Conservation (phyloP, 1,139 yeast genomes). For the Pichia sp. region DNA sequence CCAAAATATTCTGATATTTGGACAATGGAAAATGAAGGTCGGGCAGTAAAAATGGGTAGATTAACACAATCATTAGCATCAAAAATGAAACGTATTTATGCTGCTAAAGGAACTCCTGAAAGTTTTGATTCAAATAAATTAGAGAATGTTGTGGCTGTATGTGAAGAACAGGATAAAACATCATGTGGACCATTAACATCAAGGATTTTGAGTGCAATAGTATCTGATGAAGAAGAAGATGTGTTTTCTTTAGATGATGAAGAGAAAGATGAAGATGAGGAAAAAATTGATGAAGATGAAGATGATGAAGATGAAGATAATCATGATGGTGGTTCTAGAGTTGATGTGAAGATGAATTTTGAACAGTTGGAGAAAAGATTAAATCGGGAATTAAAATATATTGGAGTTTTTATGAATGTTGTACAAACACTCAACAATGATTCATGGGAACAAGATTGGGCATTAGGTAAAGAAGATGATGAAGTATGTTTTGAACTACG, state of each 20-base stretch:
- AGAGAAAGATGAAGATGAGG: neutral
- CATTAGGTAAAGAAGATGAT: constrained; percentile 81
- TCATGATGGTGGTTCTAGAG: neutral
- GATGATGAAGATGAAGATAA: constrained; percentile 1
- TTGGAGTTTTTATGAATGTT: constrained; percentile 80
- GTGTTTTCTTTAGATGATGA: neutral
- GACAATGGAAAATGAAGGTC: constrained; percentile 68
- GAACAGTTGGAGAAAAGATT: constrained; percentile 79
- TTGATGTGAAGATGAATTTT: constrained; percentile 47
- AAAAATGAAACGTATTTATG: constrained; percentile 36
- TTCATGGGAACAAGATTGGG: constrained; percentile 64
- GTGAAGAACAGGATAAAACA: constrained; percentile 61
- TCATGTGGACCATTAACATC: constrained; percentile 93
- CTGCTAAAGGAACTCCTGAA: constrained; percentile 47
- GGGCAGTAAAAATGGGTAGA: constrained; percentile 11
- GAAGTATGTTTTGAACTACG: constrained; percentile 86
- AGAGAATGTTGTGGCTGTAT: constrained; percentile 7
- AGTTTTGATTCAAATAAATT: neutral
- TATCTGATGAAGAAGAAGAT: constrained; percentile 30
- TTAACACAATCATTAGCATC: constrained; percentile 9
- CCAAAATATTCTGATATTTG: constrained; percentile 74
- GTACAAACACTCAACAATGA: constrained; percentile 31
- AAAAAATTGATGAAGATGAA: constrained; percentile 1
- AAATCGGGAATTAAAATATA: constrained; percentile 79
- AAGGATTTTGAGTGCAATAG: constrained; percentile 73